phyloP scores from a whole-genome alignment of 1,284 basidiomycete species.

The Laetiporus sulphureus region DNA sequence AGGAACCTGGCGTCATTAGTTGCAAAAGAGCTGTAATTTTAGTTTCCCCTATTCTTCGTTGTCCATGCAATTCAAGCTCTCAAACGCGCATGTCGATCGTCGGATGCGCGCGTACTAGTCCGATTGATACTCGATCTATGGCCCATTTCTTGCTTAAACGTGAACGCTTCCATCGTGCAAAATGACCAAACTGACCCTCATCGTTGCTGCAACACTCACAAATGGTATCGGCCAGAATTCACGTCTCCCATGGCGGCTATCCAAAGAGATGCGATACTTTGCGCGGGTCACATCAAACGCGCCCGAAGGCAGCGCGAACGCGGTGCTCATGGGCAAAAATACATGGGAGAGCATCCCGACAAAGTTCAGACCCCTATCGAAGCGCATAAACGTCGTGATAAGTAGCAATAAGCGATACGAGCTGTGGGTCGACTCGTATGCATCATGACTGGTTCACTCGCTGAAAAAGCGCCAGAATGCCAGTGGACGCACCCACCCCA shows the following conservation, averaged over 20 bases:
- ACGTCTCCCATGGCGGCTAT: conserved; percentile 85
- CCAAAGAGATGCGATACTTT: conserved; percentile 93
- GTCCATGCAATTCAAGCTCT: too few species aligned
- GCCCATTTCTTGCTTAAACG: too few species aligned
- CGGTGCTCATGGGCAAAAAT: conserved; percentile 93
- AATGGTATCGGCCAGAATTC: conserved; percentile 85
- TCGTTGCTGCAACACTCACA: conserved; percentile 85
- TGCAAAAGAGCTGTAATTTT: background rate
- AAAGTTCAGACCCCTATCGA: conserved; percentile 79
- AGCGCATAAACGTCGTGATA: conserved; percentile 79
- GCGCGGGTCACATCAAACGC: conserved; percentile 67
- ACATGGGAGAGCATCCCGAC: conserved; percentile 98
- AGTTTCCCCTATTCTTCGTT: too few species aligned
- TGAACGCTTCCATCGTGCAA: background rate
- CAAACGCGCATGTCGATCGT: too few species aligned
- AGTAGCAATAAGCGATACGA: conserved; percentile 59
- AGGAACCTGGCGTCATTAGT: background rate
- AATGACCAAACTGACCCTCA: conserved; percentile 69
- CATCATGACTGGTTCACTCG: too few species aligned
- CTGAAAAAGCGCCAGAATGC: conserved; percentile 14
- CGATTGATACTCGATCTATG: too few species aligned
- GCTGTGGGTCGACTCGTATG: conserved; percentile 55
- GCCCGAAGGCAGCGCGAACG: conserved; percentile 57
- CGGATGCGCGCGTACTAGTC: too few species aligned
- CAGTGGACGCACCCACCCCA: conserved; percentile 10